A percentile compares a stretch with the other conserved stretches of the same genome.
Conservation (phyloP, 495 filamentous ascomycete genomes). For the Hypoxylon fragiforme region DNA sequence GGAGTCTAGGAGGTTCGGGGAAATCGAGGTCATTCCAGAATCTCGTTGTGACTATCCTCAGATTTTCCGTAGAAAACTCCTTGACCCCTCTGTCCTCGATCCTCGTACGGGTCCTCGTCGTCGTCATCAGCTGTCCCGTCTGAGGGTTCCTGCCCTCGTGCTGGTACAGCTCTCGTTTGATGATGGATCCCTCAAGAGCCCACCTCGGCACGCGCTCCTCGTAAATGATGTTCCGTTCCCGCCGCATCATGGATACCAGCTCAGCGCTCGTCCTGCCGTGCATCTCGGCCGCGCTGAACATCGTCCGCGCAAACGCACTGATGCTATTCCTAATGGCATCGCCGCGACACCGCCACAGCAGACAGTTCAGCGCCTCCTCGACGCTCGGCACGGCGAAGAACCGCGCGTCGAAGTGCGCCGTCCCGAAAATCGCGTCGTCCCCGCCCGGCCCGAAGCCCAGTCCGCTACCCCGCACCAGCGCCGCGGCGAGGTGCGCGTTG, state of each 20-base stretch:
- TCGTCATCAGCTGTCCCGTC: neutral
- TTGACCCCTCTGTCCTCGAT: conserved; percentile 7
- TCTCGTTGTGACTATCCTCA: conserved; percentile 12
- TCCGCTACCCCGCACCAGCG: neutral
- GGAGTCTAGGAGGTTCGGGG: neutral
- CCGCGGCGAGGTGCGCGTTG: conserved; percentile 6
- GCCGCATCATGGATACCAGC: conserved; percentile 13
- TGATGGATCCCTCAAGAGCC: conserved; percentile 19
- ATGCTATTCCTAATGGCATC: conserved; percentile 9
- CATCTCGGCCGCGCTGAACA: conserved; percentile 6
- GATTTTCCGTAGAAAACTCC: conserved; percentile 9
- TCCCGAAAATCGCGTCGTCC: neutral
- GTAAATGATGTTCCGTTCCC: conserved; percentile 11
- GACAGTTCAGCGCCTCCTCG: conserved; percentile 15
- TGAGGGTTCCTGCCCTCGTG: neutral
- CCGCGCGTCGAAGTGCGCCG: conserved; percentile 14
- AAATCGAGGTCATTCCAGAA: conserved; percentile 9
- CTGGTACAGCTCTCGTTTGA: conserved; percentile 18
- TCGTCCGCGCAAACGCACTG: conserved; percentile 2
- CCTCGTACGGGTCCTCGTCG: neutral
- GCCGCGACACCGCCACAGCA: conserved; percentile 12
- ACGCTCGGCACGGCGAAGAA: conserved; percentile 19
- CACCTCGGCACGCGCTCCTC: conserved; percentile 16
- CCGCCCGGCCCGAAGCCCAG: neutral
- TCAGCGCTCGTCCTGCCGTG: conserved; percentile 8